phyloP scores from a whole-genome alignment of 805 yeast species.

The Sugiyamaella mastotermitis region DNA sequence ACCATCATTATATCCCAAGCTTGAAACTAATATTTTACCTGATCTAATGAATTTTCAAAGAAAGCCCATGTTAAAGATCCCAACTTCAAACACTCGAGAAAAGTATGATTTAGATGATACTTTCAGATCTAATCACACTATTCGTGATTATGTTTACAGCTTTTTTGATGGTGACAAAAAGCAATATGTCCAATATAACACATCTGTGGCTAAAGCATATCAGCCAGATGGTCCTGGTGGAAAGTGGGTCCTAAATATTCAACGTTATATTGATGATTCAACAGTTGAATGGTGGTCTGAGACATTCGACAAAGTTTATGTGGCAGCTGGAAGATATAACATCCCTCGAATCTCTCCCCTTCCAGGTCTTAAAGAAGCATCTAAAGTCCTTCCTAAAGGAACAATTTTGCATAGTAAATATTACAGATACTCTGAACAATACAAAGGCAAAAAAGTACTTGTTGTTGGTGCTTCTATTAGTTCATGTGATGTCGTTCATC shows the following conservation, averaged over 20 bases:
- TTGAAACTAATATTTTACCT: conserved; percentile 15
- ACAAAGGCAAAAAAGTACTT: conserved; percentile 39
- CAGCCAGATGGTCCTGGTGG: conserved; percentile 21
- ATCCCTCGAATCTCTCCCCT: conserved; percentile 52
- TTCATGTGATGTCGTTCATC: conserved; percentile 66
- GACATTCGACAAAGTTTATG: conserved; percentile 50
- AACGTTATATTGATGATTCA: conserved; percentile 1
- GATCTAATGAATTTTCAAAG: conserved; percentile 11
- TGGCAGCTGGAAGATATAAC: conserved; percentile 59
- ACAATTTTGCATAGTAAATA: conserved; percentile 49
- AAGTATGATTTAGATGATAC: conserved; percentile 8
- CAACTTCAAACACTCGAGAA: not conserved
- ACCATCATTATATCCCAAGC: conserved; percentile 12
- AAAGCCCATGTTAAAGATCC: conserved; percentile 2
- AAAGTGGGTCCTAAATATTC: conserved; percentile 31
- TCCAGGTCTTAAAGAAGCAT: conserved; percentile 41
- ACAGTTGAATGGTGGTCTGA: conserved; percentile 28
- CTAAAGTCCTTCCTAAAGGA: conserved; percentile 33
- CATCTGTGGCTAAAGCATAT: conserved; percentile 27
- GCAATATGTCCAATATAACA: conserved; percentile 24
- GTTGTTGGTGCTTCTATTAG: conserved; percentile 71
- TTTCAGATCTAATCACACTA: conserved; percentile 8
- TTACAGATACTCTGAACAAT: conserved; percentile 45
- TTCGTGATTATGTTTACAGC: conserved; percentile 7
- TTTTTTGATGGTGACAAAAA: conserved; percentile 4